Percentiles rank a stretch among this genome's conserved stretches.
Conservation (phyloP, 805 yeast species). For the Candida boidinii region DNA sequence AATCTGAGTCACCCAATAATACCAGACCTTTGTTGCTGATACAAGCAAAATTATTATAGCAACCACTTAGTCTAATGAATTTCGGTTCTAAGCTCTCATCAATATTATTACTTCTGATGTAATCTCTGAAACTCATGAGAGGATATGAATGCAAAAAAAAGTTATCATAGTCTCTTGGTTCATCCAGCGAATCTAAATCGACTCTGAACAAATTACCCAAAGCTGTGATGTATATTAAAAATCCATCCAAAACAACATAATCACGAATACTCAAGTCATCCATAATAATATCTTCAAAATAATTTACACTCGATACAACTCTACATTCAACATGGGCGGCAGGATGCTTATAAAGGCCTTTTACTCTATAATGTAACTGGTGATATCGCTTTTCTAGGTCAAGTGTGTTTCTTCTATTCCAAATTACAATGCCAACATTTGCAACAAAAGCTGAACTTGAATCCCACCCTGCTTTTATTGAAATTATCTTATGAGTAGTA, state of each 20-base stretch:
- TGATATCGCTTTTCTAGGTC: too few relatives aligned
- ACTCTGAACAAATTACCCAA: conserved; percentile 33
- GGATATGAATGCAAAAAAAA: conserved; percentile 23
- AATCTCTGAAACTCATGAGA: too few relatives aligned
- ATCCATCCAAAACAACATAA: conserved; percentile 45
- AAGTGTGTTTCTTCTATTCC: conserved; percentile 32
- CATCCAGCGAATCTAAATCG: conserved; percentile 23
- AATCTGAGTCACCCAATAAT: conserved; percentile 27
- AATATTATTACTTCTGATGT: conserved; percentile 8
- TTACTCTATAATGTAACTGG: too few relatives aligned
- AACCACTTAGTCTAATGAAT: conserved; percentile 46
- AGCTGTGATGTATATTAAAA: conserved; percentile 38
- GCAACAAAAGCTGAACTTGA: conserved; percentile 40
- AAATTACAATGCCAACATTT: conserved; percentile 46
- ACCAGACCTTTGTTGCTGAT: conserved; percentile 45
- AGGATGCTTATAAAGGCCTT: too few relatives aligned
- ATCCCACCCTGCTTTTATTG: conserved; percentile 66
- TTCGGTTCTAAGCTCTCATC: too few relatives aligned
- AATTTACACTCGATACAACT: conserved; percentile 4
- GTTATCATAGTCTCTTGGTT: conserved; percentile 20
- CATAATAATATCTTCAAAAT: conserved; percentile 16
- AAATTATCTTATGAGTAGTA: conserved; percentile 26
- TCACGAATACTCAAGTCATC: conserved; percentile 34
- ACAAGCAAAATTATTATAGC: conserved; percentile 43
- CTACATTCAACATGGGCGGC: conserved; percentile 12